Evolutionary conservation across 2,329 filamentous ascomycete genomes (phyloP).

Genomic region (Elsinoe batatas): DNA sequence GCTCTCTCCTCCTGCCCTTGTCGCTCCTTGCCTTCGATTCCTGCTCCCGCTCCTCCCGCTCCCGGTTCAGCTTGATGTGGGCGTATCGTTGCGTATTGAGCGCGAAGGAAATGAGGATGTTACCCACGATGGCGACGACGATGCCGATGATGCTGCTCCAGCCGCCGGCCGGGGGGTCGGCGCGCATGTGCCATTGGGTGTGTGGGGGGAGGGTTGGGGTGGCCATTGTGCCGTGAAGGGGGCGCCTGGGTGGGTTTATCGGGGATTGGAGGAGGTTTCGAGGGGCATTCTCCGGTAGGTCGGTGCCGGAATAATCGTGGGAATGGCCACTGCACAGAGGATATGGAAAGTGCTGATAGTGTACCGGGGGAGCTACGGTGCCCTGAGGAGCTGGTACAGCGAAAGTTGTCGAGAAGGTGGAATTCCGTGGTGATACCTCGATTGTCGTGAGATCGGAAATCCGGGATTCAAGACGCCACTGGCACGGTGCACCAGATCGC

Average conservation of each 20-base stretch:
- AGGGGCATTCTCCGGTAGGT: background rate
- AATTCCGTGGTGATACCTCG: background rate
- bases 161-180: constrained; percentile 24
- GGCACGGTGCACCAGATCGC: background rate
- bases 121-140: constrained; percentile 81
- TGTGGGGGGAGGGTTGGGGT: background rate
- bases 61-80: constrained; percentile 70
- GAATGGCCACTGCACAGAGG: background rate
- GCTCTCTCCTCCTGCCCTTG: constrained; percentile 18
- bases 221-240: background rate
- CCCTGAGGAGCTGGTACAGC: background rate
- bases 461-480: background rate
- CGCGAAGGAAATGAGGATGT: constrained; percentile 87
- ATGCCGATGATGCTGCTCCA: constrained; percentile 97
- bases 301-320: background rate
- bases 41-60: constrained; percentile 44
- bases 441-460: constrained; percentile 6
- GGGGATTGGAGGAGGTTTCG: background rate
- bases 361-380: background rate
- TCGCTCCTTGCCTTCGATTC: constrained; percentile 23
- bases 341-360: background rate
- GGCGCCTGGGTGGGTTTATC: background rate
- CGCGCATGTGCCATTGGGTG: background rate
- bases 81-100: constrained; percentile 95
- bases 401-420: background rate